phyloP scores from a whole-genome alignment of 345 rosid genomes.

The Citrus cavaleriei region DNA sequence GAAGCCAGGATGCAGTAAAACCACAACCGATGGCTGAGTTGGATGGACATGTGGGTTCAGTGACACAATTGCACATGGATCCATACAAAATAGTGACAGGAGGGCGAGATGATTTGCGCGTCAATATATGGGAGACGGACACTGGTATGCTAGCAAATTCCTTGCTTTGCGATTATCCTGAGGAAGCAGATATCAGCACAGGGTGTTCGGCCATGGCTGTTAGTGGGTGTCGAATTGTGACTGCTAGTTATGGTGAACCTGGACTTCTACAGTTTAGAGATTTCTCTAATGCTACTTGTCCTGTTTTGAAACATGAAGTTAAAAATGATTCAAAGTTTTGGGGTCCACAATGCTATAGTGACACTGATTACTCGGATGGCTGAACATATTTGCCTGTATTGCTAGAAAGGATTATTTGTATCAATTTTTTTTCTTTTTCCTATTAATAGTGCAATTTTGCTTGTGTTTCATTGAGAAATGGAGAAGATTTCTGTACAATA shows the following conservation, averaged over 20 bases:
- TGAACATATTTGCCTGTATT: background rate
- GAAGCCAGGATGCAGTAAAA: slow-evolving; percentile 29
- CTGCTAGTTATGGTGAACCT: slow-evolving; percentile 20
- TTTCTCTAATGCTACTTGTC: slow-evolving; percentile 36
- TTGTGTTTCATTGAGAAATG: background rate
- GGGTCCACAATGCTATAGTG: slow-evolving; percentile 27
- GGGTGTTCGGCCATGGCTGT: slow-evolving; percentile 57
- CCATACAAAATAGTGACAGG: slow-evolving; percentile 59
- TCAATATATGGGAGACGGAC: slow-evolving; percentile 55
- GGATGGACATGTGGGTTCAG: slow-evolving; percentile 51
- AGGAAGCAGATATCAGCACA: slow-evolving; percentile 5
- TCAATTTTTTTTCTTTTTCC: background rate
- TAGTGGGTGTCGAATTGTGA: slow-evolving; percentile 34
- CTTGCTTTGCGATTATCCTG: slow-evolving; percentile 24
- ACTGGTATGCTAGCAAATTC: slow-evolving; percentile 42
- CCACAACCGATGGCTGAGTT: slow-evolving; percentile 41
- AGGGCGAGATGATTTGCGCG: slow-evolving; percentile 29
- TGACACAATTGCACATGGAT: slow-evolving; percentile 48
- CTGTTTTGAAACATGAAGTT: slow-evolving; percentile 17
- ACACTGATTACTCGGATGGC: slow-evolving; percentile 10
- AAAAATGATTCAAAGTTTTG: slow-evolving; percentile 47
- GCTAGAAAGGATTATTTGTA: background rate
- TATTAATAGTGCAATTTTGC: background rate
- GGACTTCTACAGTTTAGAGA: slow-evolving; percentile 32
- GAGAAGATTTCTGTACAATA: background rate